Conservation (phyloP, 495 filamentous ascomycete species). For the Alectoria sarmentosa region DNA sequence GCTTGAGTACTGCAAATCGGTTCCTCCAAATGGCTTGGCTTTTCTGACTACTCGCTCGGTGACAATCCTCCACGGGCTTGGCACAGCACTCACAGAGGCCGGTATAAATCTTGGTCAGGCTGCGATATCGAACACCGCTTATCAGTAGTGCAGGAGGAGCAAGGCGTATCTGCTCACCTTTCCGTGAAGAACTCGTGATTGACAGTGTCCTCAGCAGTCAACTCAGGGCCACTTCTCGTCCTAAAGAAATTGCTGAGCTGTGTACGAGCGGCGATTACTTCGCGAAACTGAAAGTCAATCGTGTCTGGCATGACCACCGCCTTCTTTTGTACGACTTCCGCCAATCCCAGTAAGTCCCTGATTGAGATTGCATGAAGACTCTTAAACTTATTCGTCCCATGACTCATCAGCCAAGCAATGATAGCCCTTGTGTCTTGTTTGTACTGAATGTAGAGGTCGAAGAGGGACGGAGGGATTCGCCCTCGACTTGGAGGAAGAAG, state of each 20-base stretch:
- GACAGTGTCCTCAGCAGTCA: conserved; percentile 5
- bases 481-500: neutral
- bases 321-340: conserved; percentile 18
- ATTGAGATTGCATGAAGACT: conserved; percentile 17
- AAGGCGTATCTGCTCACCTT: conserved; percentile 14
- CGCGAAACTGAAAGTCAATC: conserved; percentile 27
- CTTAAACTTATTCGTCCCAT: conserved; percentile 11
- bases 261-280: conserved; percentile 25
- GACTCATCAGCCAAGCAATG: conserved; percentile 24
- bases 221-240: neutral
- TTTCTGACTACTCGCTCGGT: neutral
- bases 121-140: neutral
- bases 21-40: neutral
- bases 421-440: conserved; percentile 28
- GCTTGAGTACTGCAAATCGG: conserved; percentile 7
- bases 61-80: conserved; percentile 17
- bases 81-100: conserved; percentile 24
- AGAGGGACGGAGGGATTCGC: conserved; percentile 17
- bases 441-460: conserved; percentile 25
- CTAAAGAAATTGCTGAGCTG: conserved; percentile 27
- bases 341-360: conserved; percentile 22
- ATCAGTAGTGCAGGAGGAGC: neutral
- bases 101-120: conserved; percentile 25
- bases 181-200: conserved; percentile 28
- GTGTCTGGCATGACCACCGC: conserved; percentile 26